Base-by-base conservation (phyloP, 805 yeast species). In the Candida insectorum region DNA sequence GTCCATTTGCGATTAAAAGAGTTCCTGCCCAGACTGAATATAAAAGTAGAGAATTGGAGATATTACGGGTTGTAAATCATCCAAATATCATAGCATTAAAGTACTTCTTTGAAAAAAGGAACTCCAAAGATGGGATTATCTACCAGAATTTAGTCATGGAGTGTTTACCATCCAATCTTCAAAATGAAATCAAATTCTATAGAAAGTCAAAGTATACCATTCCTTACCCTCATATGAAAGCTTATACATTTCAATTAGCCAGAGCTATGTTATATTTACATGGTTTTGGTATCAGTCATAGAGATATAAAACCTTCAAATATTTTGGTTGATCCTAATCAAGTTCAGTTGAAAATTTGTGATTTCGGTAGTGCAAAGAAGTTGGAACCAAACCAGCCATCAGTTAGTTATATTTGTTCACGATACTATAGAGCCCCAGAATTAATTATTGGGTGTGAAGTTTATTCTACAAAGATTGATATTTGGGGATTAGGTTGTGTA, bases 401-500 rank as follows among this genome's bases (percentile, higher is more conserved):
- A 1, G 96, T 89, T 43, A 83, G 96, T 32, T 93, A 93, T 56
- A 93, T 93, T 38, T 95, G 97, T 60, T 87, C 96, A 16, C 78
- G 98, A 50, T 93, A 88, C 59, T 89, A 89, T 61, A 75, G 97
- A 48, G 95, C 97, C 1, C 99, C 99, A 0, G 99, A 93, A 59
- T 73, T 93, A 40, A 85, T 93, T 52, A 79, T 93, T 35, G 98
- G 98, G 2, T 83, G 88, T 48, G 77, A 89, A 39, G 73, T 81
- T 24, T 93, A 93, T 58, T 78, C 94, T 4, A 81, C 94, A 3
- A 85, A 88, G 52, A 91, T 93, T 39, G 99, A 93, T 58, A 83
- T 89, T 50, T 93, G 99, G 99, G 96, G 97, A 12, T 68, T 91
- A 39, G 99, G 97, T 1, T 91, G 98, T 65, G 96, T 93, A 22